These are phyloP conservation scores for Trichoderma sp. DNA, from an alignment of 2,329 filamentous ascomycete species.

Conservation along the genomic window DNA sequence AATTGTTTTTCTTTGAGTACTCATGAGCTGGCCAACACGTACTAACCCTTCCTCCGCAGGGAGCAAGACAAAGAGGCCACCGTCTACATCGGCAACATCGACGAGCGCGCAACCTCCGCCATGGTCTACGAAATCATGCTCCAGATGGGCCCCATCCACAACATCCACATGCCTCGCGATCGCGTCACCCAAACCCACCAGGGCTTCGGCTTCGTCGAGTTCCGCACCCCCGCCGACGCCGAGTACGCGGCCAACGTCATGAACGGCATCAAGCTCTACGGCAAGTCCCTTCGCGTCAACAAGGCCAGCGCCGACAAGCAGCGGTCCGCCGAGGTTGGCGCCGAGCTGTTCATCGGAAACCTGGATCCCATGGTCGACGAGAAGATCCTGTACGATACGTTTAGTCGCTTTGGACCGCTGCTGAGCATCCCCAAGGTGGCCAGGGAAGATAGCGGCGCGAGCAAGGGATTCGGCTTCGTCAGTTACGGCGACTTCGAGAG, in stretches of 20 bases:
- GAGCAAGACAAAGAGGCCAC: conserved; percentile 98
- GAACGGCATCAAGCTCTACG: conserved; percentile 92
- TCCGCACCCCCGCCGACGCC: conserved; percentile 91
- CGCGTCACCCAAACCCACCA: conserved; percentile 96
- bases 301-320: conserved; percentile 92
- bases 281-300: conserved; percentile 95
- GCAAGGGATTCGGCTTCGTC: conserved; percentile 96
- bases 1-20: not conserved
- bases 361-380: conserved; percentile 93
- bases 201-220: conserved; percentile 98
- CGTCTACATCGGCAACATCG: conserved; percentile 97
- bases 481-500: conserved; percentile 92
- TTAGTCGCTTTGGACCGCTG: conserved; percentile 86
- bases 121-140: conserved; percentile 98
- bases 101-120: conserved; percentile 89
- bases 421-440: conserved; percentile 87
- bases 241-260: conserved; percentile 96
- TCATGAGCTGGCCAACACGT: conserved; percentile 6
- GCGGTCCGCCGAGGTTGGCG: conserved; percentile 88
- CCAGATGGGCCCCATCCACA: conserved; percentile 94
- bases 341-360: conserved; percentile 96
- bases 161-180: conserved; percentile 97
- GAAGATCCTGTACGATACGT: conserved; percentile 92
- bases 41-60: conserved; percentile 51
- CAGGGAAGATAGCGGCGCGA: conserved; percentile 82